Evolutionary conservation across 139 green algal species (phyloP), one percentile per base, ranked within the genome.

Genomic region (Chlamydomonas incerta): DNA sequence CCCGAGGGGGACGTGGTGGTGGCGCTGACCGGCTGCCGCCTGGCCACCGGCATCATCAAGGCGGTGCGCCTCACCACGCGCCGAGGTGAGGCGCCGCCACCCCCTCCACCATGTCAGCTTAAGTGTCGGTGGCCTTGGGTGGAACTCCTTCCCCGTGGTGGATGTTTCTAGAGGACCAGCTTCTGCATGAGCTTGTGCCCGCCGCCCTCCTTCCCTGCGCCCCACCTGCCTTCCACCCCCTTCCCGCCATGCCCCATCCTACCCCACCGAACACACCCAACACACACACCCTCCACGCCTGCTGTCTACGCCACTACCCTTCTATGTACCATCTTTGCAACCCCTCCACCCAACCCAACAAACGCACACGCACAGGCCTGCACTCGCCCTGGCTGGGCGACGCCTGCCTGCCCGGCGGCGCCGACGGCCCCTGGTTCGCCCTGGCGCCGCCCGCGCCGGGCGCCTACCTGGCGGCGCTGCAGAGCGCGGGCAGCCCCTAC

Each of bases 381-480:
- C 20, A 33, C 13, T 82, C 75, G 26, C 75, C 75, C 60, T 63
- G 35, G 75, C 52, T 73, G 18, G 55, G 55, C 8, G 11, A 21
- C 55, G 11, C 17, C 55, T 60, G 55, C 11, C 55, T 60, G 55
- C 8, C 55, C 76, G 21, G 41, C 18, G 31, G 15, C 76, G 28
- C 20, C 26, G 29, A 71, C 50, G 18, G 37, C 15, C 0, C 26
- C 60, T n/a, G 23, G 29, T 66, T 74, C 62, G 1, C 13, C 0
- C 62, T 82, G 74, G n/a, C 63, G 14, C 63, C 76, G 28, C 76
- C 76, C 29, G 76, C 63, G 18, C 76, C 76, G n/a, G 76, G 76
- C 55, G 76, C 76, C 52, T 83, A 83, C 65, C 76, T 83, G 62
- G 76, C 76, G 9, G 76, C 34, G 2, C 15, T 83, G 46, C 76